Evolutionary conservation across 2,329 filamentous ascomycete genomes (phyloP), one percentile per base, ranked within the genome.

Genomic region (Plenodomus lindquistii): DNA sequence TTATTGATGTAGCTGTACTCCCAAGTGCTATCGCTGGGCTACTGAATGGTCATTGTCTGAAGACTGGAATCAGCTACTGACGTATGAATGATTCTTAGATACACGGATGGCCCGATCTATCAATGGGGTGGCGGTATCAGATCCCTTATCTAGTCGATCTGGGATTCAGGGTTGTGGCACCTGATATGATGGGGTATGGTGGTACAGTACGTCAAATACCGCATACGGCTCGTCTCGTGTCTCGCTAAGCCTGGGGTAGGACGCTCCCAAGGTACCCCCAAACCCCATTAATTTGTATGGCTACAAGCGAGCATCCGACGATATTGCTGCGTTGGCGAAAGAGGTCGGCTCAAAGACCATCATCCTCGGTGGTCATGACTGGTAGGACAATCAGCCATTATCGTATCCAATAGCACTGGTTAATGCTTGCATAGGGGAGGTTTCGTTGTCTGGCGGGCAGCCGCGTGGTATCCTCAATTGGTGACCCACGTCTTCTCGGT

Each of bases 341-440:
- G 80, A 86, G 31, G 70, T 86, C 4, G 75, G 76, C 3, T 75
- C 77, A 44, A 76, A 67, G 37, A 77, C 71, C 40, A 87, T 96
- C 64, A 86, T 97, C 47, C 81, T 97, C 13, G 91, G 91, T 40
- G 93, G 91, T 7, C 93, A 97, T 75, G 93, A 97, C 74, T 97
- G 93, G 83, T 71, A 42, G 34, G 54, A 44, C 6, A 10, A 39
- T 22, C 9, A 17, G 15, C 10, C 11, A 15, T 18, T 19, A 8
- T 36, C 39, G 3, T 35, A 22, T 42, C 38, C 4, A 37, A 16
- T 18, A 18, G 8, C 16, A 13, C 22, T 22, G 36, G 40, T 52
- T 60, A 22, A 60, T 37, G 2, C 31, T 8, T 37, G 8, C 18
- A 11, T 22, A 80, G 79, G 89, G 93, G 93, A 70, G 91, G 89